These are phyloP conservation scores for Celoporthe dispersa DNA, from an alignment of 2,329 filamentous ascomycete genomes.

Conservation along the genomic window DNA sequence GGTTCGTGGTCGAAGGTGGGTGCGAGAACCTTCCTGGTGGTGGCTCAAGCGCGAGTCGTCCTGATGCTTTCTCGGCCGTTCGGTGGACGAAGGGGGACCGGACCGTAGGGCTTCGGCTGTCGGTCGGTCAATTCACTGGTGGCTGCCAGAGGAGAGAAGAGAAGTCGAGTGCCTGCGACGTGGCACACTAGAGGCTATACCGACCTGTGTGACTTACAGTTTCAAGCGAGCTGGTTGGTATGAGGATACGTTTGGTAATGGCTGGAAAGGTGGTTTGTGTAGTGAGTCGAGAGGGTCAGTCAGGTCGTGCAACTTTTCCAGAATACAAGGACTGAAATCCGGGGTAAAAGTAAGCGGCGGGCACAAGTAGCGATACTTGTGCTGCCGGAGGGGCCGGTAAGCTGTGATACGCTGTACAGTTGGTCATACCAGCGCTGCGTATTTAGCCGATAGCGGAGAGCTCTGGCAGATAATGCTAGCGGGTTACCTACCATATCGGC, in stretches of 20 bases:
- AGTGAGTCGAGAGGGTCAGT: not conserved
- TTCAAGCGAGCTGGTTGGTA: not conserved
- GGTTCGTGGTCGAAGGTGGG: not conserved
- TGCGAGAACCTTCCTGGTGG: not conserved
- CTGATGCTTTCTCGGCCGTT: not conserved
- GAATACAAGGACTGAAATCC: slow-evolving; percentile 5
- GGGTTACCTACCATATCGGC: not conserved
- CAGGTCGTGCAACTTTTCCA: slow-evolving; percentile 9
- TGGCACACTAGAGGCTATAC: not conserved
- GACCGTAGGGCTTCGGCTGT: not conserved
- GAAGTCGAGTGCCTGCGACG: not conserved
- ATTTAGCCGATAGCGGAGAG: slow-evolving; percentile 8
- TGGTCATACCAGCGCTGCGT: not conserved
- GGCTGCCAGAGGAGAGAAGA: not conserved
- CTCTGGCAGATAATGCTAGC: not conserved
- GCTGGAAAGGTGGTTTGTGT: not conserved
- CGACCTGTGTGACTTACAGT: not conserved
- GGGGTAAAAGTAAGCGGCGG: not conserved
- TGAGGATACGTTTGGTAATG: not conserved
- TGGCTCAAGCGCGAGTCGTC: not conserved
- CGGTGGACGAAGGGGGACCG: not conserved
- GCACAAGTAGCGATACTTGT: not conserved
- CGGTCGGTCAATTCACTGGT: not conserved
- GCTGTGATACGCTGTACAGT: not conserved
- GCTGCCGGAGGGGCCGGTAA: not conserved